Evolutionary conservation across 2,329 filamentous ascomycete species (phyloP).

Genomic region (Taxawa tesnikishii): DNA sequence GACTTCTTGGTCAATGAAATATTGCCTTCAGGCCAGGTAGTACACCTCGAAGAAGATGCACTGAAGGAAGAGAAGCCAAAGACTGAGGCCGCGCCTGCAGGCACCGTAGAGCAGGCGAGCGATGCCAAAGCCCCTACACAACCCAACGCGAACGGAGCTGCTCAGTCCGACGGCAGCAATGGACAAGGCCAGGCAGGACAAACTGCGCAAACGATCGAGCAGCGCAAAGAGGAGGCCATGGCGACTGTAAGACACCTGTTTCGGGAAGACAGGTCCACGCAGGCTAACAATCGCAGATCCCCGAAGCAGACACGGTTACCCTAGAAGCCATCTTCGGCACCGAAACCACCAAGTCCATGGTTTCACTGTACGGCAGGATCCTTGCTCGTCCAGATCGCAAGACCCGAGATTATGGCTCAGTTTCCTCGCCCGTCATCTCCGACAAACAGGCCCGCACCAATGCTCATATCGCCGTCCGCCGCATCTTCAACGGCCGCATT

Average conservation of each 20-base stretch:
- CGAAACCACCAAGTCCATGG: conserved; percentile 35
- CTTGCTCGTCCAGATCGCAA: conserved; percentile 42
- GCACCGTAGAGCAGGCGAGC: conserved; percentile 2
- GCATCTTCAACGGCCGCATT: conserved; percentile 65
- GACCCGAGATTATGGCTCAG: conserved; percentile 39
- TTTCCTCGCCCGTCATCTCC: conserved; percentile 41
- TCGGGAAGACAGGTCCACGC: not conserved
- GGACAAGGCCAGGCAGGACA: conserved; percentile 1
- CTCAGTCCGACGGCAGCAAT: conserved; percentile 4
- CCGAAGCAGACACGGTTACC: conserved; percentile 23
- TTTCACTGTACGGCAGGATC: conserved; percentile 43
- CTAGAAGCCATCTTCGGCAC: conserved; percentile 39
- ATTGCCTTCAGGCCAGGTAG: conserved; percentile 57
- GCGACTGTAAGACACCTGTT: conserved; percentile 1
- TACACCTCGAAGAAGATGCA: conserved; percentile 51
- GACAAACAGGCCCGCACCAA: conserved; percentile 51
- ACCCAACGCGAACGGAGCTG: conserved; percentile 6
- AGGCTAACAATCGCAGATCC: conserved; percentile 15
- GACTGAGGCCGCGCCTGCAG: conserved; percentile 3
- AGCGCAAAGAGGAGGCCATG: conserved; percentile 5
- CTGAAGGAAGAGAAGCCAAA: conserved; percentile 10
- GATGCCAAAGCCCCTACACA: conserved; percentile 2
- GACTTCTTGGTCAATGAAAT: conserved; percentile 94
- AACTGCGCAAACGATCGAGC: not conserved
- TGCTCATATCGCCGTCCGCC: conserved; percentile 57